phyloP scores from a whole-genome alignment of 805 yeast species.

The Zygosaccharomyces gambellarensis region DNA sequence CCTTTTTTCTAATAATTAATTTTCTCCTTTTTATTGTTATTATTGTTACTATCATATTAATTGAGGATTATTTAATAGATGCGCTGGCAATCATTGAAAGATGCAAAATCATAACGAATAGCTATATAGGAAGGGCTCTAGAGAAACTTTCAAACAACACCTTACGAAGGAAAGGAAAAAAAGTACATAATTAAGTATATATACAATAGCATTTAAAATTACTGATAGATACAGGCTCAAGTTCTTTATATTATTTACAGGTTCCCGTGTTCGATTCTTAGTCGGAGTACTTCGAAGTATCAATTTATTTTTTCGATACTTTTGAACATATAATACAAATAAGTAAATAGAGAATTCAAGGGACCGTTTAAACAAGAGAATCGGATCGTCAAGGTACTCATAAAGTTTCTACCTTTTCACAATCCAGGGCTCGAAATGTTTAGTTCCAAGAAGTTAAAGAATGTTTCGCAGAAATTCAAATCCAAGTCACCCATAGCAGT shows the following conservation, averaged over 20 bases:
- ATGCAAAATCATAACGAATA: not conserved
- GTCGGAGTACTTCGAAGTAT: not conserved
- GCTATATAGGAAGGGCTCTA: not conserved
- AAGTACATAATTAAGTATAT: not conserved
- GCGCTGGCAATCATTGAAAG: not conserved
- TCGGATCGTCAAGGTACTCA: not conserved
- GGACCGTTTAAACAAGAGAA: not conserved
- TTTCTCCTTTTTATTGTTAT: not conserved
- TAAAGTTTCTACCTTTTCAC: not conserved
- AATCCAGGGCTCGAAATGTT: slow-evolving; percentile 25
- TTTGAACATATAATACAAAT: not conserved
- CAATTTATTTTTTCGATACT: not conserved
- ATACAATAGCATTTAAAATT: slow-evolving; percentile 3
- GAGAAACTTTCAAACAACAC: not conserved
- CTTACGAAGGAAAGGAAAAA: not conserved
- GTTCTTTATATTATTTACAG: not conserved
- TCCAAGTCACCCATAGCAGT: slow-evolving; percentile 8
- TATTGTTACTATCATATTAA: not conserved
- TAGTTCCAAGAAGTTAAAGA: slow-evolving; percentile 32
- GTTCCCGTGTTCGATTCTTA: not conserved
- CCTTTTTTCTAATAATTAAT: not conserved
- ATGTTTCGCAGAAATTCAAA: slow-evolving; percentile 33
- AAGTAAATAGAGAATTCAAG: not conserved
- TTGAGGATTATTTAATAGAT: not conserved
- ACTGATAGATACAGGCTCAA: not conserved